These are phyloP conservation scores for Backusella sp. DNA, from an alignment of 192 early-diverging fungal species.

Conservation along the genomic window DNA sequence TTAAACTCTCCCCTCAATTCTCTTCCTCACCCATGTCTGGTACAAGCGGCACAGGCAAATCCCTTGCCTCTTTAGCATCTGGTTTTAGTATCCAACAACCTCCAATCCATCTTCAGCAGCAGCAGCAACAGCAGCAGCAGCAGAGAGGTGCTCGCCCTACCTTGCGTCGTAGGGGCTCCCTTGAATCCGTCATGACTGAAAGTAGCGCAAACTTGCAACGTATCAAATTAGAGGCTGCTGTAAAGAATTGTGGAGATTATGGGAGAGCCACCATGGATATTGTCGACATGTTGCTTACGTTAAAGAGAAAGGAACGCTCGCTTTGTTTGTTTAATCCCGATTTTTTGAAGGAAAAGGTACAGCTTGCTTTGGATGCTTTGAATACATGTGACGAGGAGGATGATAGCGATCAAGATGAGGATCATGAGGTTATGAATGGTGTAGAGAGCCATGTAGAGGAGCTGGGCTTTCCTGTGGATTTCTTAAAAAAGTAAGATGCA, in stretches of 20 bases:
- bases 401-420: background rate
- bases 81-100: slow-evolving; percentile 14
- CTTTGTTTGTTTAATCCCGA: slow-evolving; percentile 44
- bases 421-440: background rate
- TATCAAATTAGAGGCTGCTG: slow-evolving; percentile 35
- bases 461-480: background rate
- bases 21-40: slow-evolving; percentile 26
- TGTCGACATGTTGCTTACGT: slow-evolving; percentile 42
- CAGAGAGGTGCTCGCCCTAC: background rate
- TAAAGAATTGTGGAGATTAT: slow-evolving; percentile 25
- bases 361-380: slow-evolving; percentile 36
- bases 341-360: slow-evolving; percentile 38
- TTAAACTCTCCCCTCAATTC: slow-evolving; percentile 16
- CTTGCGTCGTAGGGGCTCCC: slow-evolving; percentile 27
- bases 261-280: slow-evolving; percentile 28
- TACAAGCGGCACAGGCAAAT: slow-evolving; percentile 15
- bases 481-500: background rate
- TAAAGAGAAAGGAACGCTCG: slow-evolving; percentile 44
- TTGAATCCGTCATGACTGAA: slow-evolving; percentile 39
- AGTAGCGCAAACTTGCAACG: slow-evolving; percentile 26
- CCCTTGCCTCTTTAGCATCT: slow-evolving; percentile 7
- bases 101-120: background rate
- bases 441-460: background rate
- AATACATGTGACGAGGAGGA: slow-evolving; percentile 24
- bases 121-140: background rate